Conservation (phyloP, 768 basidiomycete species). For the Calocera viscosa region DNA sequence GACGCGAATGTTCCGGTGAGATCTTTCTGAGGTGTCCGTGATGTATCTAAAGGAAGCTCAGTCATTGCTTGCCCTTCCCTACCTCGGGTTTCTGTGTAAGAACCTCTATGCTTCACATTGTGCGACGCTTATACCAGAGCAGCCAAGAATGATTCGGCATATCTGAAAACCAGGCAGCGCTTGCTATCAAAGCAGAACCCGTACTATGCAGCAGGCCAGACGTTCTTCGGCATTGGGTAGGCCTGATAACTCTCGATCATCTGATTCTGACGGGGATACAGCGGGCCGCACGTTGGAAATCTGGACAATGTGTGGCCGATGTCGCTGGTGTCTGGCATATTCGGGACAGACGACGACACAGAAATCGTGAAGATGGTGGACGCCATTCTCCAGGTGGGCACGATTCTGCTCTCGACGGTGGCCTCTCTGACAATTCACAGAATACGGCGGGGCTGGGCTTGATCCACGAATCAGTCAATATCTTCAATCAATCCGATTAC, state of each 20-base stretch:
- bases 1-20: conserved; percentile 74
- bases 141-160: conserved; percentile 44
- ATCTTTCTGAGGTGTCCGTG: background rate
- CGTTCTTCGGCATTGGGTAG: conserved; percentile 58
- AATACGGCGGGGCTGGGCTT: conserved; percentile 64
- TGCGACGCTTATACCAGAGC: background rate
- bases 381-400: conserved; percentile 52
- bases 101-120: background rate
- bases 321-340: conserved; percentile 64
- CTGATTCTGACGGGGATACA: conserved; percentile 21
- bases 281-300: conserved; percentile 61
- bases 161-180: conserved; percentile 50
- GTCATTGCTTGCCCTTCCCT: conserved; percentile 68
- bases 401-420: background rate
- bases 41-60: conserved; percentile 21
- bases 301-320: conserved; percentile 69
- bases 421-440: conserved; percentile 27
- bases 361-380: conserved; percentile 55
- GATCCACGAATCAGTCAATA: conserved; percentile 61
- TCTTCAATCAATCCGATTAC: conserved; percentile 45
- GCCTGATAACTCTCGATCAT: conserved; percentile 17
- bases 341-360: conserved; percentile 56
- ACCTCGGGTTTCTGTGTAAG: conserved; percentile 52
- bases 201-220: conserved; percentile 51
- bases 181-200: conserved; percentile 55